Percentiles rank a stretch among this genome's conserved stretches.
phyloP scores from a whole-genome alignment of 2,329 filamentous ascomycete species.

The Trichophyton rubrum region DNA sequence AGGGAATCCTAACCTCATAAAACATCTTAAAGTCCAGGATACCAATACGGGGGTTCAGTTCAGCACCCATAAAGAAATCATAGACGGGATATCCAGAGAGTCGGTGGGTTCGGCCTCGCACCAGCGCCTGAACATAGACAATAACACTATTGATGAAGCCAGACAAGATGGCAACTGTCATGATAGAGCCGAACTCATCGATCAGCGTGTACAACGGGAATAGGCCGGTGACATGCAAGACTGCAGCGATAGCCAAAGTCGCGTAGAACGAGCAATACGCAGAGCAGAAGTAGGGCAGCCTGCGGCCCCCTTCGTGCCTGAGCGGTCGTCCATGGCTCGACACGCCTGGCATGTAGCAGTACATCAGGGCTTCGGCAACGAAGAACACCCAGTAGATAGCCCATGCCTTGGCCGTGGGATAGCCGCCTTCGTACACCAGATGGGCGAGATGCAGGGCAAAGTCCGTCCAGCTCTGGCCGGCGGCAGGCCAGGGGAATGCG shows the following conservation, averaged over 20 bases:
- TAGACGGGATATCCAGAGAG: constrained; percentile 77
- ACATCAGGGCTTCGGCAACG: constrained; percentile 68
- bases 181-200: constrained; percentile 85
- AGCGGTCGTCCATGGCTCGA: constrained; percentile 81
- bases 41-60: constrained; percentile 70
- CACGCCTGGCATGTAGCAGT: constrained; percentile 76
- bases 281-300: constrained; percentile 90
- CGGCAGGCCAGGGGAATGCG: constrained; percentile 56
- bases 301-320: constrained; percentile 66
- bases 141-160: constrained; percentile 72
- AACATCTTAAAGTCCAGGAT: constrained; percentile 92
- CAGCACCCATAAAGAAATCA: constrained; percentile 84
- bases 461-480: constrained; percentile 54
- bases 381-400: constrained; percentile 90
- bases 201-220: constrained; percentile 87
- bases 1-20: constrained; percentile 82
- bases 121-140: constrained; percentile 74
- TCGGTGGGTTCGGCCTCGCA: constrained; percentile 71
- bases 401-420: constrained; percentile 73
- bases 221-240: constrained; percentile 65
- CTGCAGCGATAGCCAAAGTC: constrained; percentile 57
- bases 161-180: constrained; percentile 85
- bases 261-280: constrained; percentile 77
- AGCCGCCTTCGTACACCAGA: constrained; percentile 72
- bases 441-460: constrained; percentile 60